Base-by-base conservation (phyloP, 352 stramenopile genomes). In the Phytophthora pluvialis region DNA sequence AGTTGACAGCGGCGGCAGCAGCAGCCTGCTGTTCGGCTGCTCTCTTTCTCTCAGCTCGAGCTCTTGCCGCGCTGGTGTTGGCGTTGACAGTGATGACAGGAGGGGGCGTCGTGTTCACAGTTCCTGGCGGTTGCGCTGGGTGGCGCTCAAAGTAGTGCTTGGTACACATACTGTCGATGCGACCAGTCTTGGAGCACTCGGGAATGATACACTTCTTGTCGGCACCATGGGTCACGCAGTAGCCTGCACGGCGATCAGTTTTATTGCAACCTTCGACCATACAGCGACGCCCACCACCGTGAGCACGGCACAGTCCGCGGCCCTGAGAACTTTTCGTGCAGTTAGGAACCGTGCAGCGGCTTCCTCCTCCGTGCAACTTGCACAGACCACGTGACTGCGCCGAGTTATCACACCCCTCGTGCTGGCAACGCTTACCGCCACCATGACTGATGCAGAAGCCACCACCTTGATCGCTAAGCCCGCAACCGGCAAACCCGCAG, bases 251-350 rank as follows among this genome's bases (percentile, higher is more conserved):
- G 7, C 85, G 78, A 50, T 91, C 85, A 1, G 85, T 93, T 71
- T 94, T 95, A 64, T 91, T 90, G 81, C 89, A 97, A 9, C 86
- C 86, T 28, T 90, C 81, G 21, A 93, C 72, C 73, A 90, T 90
- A 67, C 89, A 97, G 18, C 86, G 86, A 13, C 86, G 73, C 1
- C 89, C 89, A 31, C 89, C 89, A 42, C 89, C 89, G 42, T 97
- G 89, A 7, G 89, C 86, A 39, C 86, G 88, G 51, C 89, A 97
- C 6, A 94, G 65, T 15, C 89, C 89, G 7, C 83, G 80, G 11
- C 89, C 89, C 53, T 97, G 89, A 13, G 86, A 94, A 53, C 88
- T 94, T 77, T 96, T 97, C 21, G 81, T 89, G 57, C 87, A 95
- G 50, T 90, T 90, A 6, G 78, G 76, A 48, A 93, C 71, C 5